Evolutionary conservation across 2,329 filamentous ascomycete genomes (phyloP), one percentile per base, ranked within the genome.

Genomic region (Penicillium polonicum): DNA sequence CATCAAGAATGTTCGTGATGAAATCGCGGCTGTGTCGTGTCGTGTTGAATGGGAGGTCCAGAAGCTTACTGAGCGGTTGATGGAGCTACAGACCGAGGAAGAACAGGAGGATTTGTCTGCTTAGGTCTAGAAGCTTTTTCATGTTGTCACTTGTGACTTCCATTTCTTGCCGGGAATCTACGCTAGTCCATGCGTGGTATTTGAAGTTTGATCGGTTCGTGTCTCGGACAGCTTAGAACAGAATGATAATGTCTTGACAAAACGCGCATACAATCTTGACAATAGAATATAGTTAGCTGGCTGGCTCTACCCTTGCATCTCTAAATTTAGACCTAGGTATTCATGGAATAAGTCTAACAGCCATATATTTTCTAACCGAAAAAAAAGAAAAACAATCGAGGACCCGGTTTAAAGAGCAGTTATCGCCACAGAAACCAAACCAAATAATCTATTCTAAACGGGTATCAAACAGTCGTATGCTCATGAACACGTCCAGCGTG

Each of bases 401-500:
- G 31, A n/a, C 8, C n/a, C 5, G 13, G 29, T 35, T 2, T 7
- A 48, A 25, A 35, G 19, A 21, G n/a, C 29, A 33, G 29, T n/a
- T 5, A 25, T 25, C 10, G 19, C 13, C 29, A 33, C 29, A 23
- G 21, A n/a, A 48, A 10, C 1, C 23, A 48, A 36, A 5, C 43
- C 5, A 35, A 45, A n/a, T 12, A 27, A 25, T n/a, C 19, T 27
- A 27, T 19, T 29, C 19, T 36, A 48, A 44, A 44, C 39, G 36
- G 50, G 36, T 27, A 57, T 57, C 45, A 56, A 53, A 46, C 23
- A 39, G 27, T 23, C 23, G 42, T 48, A 48, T 31, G 12, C 13
- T 39, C 43, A 31, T 48, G n/a, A 31, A 52, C 36, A 50, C 55
- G 43, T 52, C 60, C 38, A 48, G 46, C 42, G 15, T 45, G 25